A percentile compares a stretch with the other conserved stretches of the same genome.
Evolutionary conservation across 2,329 filamentous ascomycete genomes (phyloP).

Genomic region (Xylariaceae sp.): DNA sequence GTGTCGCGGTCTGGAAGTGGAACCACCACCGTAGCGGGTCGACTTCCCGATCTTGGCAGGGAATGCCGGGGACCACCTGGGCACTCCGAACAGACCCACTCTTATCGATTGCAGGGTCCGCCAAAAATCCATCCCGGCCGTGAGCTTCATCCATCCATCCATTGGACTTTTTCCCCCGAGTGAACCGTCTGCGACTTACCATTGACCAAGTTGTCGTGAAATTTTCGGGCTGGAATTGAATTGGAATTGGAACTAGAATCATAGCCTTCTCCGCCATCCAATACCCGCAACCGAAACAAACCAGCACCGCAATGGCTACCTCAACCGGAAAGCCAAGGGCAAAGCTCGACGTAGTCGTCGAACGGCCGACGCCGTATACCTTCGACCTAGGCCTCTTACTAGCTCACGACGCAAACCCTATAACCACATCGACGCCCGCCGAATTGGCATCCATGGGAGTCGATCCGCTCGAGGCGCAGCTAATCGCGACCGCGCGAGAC

Average conservation of each 20-base stretch:
- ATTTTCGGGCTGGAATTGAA: not conserved
- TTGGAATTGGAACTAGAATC: not conserved
- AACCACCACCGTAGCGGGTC: too few relatives aligned
- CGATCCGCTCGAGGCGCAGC: constrained; percentile 57
- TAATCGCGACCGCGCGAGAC: constrained; percentile 74
- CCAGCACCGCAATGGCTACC: constrained; percentile 23
- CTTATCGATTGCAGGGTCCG: constrained; percentile 27
- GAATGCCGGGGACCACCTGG: too few relatives aligned
- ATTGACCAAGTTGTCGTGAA: not conserved
- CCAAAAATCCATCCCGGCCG: constrained; percentile 22
- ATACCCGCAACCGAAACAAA: not conserved
- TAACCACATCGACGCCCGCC: constrained; percentile 25
- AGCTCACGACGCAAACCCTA: constrained; percentile 80
- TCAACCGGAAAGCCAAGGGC: constrained; percentile 21
- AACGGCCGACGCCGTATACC: constrained; percentile 32
- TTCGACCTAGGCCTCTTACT: constrained; percentile 64
- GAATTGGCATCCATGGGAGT: constrained; percentile 45
- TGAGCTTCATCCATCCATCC: constrained; percentile 9
- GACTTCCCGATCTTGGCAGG: too few relatives aligned
- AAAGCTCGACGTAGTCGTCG: constrained; percentile 32
- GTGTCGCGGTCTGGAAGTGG: not conserved
- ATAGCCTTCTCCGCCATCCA: not conserved
- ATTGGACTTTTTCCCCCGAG: constrained; percentile 11
- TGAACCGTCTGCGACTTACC: not conserved
- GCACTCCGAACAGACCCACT: not conserved